phyloP scores from a whole-genome alignment of 2,329 filamentous ascomycete genomes.

The Laburnicola sp. region DNA sequence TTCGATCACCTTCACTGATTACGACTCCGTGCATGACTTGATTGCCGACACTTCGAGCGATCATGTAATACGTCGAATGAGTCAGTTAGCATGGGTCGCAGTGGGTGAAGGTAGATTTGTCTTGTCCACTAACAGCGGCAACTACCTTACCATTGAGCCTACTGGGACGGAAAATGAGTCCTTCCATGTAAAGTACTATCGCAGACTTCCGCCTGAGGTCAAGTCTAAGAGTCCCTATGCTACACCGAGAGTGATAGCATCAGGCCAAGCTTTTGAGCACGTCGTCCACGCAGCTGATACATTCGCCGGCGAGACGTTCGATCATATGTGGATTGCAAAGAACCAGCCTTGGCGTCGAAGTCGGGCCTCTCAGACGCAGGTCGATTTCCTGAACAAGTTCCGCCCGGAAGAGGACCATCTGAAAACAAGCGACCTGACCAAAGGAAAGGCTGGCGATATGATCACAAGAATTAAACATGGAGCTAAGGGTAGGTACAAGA shows the following conservation, averaged over 20 bases:
- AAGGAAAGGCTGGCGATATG: slow-evolving; percentile 84
- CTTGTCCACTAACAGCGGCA: slow-evolving; percentile 63
- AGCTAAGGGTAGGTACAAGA: slow-evolving; percentile 61
- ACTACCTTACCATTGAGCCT: slow-evolving; percentile 60
- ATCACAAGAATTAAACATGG: slow-evolving; percentile 91
- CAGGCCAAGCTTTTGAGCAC: slow-evolving; percentile 67
- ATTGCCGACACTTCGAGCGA: slow-evolving; percentile 81
- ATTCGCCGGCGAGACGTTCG: slow-evolving; percentile 69
- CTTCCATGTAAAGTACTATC: slow-evolving; percentile 49
- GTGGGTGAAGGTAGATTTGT: slow-evolving; percentile 72
- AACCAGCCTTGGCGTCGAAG: slow-evolving; percentile 69
- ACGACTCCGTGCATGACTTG: slow-evolving; percentile 88
- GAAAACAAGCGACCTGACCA: slow-evolving; percentile 63
- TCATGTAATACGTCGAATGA: slow-evolving; percentile 74
- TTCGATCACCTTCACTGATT: slow-evolving; percentile 80
- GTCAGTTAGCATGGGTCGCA: slow-evolving; percentile 79
- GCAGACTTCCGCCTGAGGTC: slow-evolving; percentile 42
- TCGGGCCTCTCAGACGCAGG: slow-evolving; percentile 63
- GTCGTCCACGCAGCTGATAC: slow-evolving; percentile 86
- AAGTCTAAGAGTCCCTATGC: slow-evolving; percentile 61
- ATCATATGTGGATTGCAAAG: slow-evolving; percentile 67
- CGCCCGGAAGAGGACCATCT: slow-evolving; percentile 60
- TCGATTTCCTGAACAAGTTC: slow-evolving; percentile 71
- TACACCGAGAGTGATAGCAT: slow-evolving; percentile 68
- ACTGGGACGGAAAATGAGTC: slow-evolving; percentile 47